phyloP scores from a whole-genome alignment of 1,284 basidiomycete genomes.

The Marasmius oreades region DNA sequence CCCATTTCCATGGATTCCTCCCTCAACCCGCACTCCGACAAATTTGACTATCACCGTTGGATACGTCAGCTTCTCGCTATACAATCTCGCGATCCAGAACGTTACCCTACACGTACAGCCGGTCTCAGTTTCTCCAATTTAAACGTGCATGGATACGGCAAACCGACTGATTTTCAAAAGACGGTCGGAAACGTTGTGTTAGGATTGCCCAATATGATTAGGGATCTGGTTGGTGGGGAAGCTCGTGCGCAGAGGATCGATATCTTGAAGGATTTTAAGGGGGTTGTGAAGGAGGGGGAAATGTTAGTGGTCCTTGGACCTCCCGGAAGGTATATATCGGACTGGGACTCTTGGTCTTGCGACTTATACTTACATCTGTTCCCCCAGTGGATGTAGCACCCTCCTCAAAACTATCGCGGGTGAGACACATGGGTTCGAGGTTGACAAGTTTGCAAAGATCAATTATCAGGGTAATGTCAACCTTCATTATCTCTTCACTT shows the following conservation, averaged over 20 bases:
- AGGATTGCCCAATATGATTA: slow-evolving; percentile 26
- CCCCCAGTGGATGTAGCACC: slow-evolving; percentile 45
- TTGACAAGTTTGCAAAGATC: slow-evolving; percentile 43
- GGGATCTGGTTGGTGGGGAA: slow-evolving; percentile 25
- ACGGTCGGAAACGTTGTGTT: slow-evolving; percentile 40
- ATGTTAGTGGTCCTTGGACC: slow-evolving; percentile 55
- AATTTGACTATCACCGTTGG: slow-evolving; percentile 38
- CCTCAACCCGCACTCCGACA: slow-evolving; percentile 35
- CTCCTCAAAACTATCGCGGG: slow-evolving; percentile 54
- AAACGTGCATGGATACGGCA: slow-evolving; percentile 39
- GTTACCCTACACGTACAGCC: slow-evolving; percentile 28
- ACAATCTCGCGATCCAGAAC: slow-evolving; percentile 24
- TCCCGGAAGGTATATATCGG: slow-evolving; percentile 30
- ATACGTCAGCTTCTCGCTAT: slow-evolving; percentile 27
- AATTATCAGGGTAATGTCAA: too few species aligned
- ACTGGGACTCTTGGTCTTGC: neutral
- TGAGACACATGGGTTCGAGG: slow-evolving; percentile 43
- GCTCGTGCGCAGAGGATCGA: slow-evolving; percentile 35
- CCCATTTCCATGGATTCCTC: slow-evolving; percentile 21
- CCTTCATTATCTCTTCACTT: too few species aligned
- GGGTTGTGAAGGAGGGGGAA: slow-evolving; percentile 32
- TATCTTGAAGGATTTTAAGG: slow-evolving; percentile 40
- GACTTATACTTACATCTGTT: neutral
- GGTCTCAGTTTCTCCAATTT: slow-evolving; percentile 43
- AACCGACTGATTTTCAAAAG: slow-evolving; percentile 42